Base-by-base conservation (phyloP, 140 eudicot genomes). In the Anethum foeniculum region DNA sequence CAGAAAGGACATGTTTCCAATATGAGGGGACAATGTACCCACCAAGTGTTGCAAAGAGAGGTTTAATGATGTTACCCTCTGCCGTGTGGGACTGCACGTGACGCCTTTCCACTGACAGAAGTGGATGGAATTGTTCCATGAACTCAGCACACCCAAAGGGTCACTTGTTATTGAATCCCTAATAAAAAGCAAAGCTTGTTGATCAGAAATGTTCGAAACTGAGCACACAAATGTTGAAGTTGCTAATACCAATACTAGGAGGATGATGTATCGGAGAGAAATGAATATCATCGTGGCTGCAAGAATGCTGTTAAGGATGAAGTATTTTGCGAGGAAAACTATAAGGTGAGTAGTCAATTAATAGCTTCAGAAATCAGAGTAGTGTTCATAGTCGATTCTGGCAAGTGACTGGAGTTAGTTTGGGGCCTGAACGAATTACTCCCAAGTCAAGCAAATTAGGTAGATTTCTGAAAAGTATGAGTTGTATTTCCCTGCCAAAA, bases 21-120 rank as follows among this genome's bases (percentile, higher is more conserved):
- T 39, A 18, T 21, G 39, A 54, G 80, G 65, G 21, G 65, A 21
- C 65, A 56, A 56, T 56, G 11, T 56, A 21, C 65, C 65, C 12
- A 21, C 65, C 23, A 77, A 54, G 58, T 52, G 9, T 18, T 30
- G 67, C 36, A 51, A 52, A 3, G 80, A 77, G 18, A 56, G 65
- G 3, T 56, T 56, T 56, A 56, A 56, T 6, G 65, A 56, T 56
- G 0, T 56, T 56, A 56, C 65, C 65, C 65, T 56, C 28, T 56
- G 65, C 65, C 28, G 28, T 7, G 2, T 56, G 27, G 65, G 64
- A 25, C 52, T 14, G 76, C 82, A 79, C 64, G 38, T 11, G 30
- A 79, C 71, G 13, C 82, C 82, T 16, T 64, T 47, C 82, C 82
- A 79, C 19, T 7, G 27, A 68, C 81, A 78, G 21, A 77, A 77